Conservation (phyloP, 345 rosid species). For the Eucalyptus grandis region DNA sequence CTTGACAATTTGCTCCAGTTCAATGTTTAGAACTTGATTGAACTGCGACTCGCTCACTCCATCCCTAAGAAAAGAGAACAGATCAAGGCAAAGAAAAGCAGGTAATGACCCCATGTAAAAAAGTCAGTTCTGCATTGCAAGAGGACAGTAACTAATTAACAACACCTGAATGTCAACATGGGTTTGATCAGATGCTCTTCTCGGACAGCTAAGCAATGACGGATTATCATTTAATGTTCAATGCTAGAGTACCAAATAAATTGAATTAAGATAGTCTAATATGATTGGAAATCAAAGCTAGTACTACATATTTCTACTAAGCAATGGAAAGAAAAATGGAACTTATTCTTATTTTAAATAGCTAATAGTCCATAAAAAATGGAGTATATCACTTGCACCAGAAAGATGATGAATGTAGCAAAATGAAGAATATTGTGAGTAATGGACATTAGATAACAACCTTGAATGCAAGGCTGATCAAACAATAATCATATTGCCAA, state of each 20-base stretch:
- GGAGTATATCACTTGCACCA: neutral
- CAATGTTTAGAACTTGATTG: slow-evolving; percentile 76
- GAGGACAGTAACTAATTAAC: neutral
- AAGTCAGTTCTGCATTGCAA: neutral
- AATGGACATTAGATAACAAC: neutral
- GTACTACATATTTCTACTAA: neutral
- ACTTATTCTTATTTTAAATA: neutral
- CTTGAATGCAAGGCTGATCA: neutral
- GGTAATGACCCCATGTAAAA: neutral
- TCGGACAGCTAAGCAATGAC: neutral
- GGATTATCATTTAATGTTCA: neutral
- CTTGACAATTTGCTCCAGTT: slow-evolving; percentile 75
- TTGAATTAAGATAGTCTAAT: neutral
- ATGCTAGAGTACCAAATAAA: neutral
- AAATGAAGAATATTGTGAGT: neutral
- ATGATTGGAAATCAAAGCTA: neutral
- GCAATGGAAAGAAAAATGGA: neutral
- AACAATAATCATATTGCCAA: neutral
- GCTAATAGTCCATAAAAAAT: neutral
- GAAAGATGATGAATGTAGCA: neutral
- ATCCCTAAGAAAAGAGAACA: slow-evolving; percentile 39
- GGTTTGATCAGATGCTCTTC: neutral
- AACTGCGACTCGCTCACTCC: slow-evolving; percentile 93
- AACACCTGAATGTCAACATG: neutral
- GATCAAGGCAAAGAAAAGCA: neutral